phyloP scores from a whole-genome alignment of 2,329 filamentous ascomycete genomes.

The Fusarium mundagurra region DNA sequence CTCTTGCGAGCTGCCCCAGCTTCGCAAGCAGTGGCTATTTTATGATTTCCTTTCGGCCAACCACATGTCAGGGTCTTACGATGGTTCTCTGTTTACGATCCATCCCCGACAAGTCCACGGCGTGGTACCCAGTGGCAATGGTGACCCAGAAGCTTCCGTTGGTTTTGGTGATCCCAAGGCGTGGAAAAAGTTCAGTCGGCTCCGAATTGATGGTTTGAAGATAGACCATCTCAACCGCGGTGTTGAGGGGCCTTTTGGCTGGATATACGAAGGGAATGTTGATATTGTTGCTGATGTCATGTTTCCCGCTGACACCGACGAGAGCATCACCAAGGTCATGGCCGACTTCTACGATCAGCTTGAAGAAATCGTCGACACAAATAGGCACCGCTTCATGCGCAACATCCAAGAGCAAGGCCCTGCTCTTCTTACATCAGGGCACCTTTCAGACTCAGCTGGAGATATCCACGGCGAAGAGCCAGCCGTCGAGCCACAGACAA shows the following conservation, averaged over 20 bases:
- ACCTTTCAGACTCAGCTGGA: slow-evolving; percentile 46
- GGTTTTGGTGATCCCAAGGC: slow-evolving; percentile 72
- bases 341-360: slow-evolving; percentile 97
- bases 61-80: slow-evolving; percentile 94
- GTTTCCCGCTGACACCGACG: slow-evolving; percentile 88
- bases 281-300: slow-evolving; percentile 97
- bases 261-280: slow-evolving; percentile 97
- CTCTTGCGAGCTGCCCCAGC: slow-evolving; percentile 90
- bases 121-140: slow-evolving; percentile 65
- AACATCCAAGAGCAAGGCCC: slow-evolving; percentile 50
- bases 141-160: slow-evolving; percentile 61
- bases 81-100: slow-evolving; percentile 96
- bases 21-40: slow-evolving; percentile 96
- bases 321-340: slow-evolving; percentile 92
- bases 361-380: slow-evolving; percentile 88
- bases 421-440: slow-evolving; percentile 45
- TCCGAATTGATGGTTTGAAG: slow-evolving; percentile 91
- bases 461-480: slow-evolving; percentile 15
- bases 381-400: slow-evolving; percentile 71
- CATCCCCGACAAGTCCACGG: slow-evolving; percentile 92
- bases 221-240: slow-evolving; percentile 97
- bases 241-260: slow-evolving; percentile 92
- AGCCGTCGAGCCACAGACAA: slow-evolving; percentile 8
- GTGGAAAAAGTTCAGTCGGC: slow-evolving; percentile 96
- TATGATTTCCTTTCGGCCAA: slow-evolving; percentile 97